Conservation (phyloP, 2,329 filamentous ascomycete species). For the Cryoendolithus antarcticus region DNA sequence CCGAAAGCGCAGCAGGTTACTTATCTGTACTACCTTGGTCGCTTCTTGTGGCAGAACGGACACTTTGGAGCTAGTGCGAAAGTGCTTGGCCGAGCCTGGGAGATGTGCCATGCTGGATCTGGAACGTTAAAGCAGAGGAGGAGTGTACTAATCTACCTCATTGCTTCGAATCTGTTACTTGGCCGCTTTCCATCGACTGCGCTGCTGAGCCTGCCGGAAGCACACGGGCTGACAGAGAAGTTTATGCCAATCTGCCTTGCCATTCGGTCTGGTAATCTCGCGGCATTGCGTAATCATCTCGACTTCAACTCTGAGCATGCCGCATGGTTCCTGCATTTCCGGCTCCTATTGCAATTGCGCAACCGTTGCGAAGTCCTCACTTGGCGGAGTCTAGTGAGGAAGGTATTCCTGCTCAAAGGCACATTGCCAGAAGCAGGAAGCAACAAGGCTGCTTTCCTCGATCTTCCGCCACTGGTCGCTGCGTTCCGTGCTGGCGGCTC, state of each 20-base stretch:
- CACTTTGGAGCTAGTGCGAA: conserved; percentile 67
- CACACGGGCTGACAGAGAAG: conserved; percentile 48
- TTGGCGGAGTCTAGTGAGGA: conserved; percentile 71
- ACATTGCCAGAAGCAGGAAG: conserved; percentile 46
- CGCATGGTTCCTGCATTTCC: conserved; percentile 63
- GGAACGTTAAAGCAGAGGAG: conserved; percentile 53
- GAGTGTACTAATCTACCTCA: conserved; percentile 70
- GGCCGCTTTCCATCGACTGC: conserved; percentile 63
- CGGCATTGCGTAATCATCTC: conserved; percentile 61
- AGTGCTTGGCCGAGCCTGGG: conserved; percentile 67
- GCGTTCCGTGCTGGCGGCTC: conserved; percentile 5
- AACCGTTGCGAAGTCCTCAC: conserved; percentile 70
- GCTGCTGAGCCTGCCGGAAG: conserved; percentile 60
- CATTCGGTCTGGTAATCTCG: conserved; percentile 61
- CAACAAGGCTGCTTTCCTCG: conserved; percentile 30
- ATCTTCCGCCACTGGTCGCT: conserved; percentile 49
- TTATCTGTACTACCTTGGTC: conserved; percentile 87
- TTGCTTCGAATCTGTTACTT: conserved; percentile 70
- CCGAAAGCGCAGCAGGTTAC: conserved; percentile 79
- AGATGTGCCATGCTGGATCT: conserved; percentile 49
- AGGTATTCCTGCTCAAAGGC: conserved; percentile 67
- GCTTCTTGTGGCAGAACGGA: conserved; percentile 75
- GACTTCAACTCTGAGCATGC: conserved; percentile 42
- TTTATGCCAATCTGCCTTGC: conserved; percentile 65
- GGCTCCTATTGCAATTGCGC: conserved; percentile 61